Evolutionary conservation across 805 yeast genomes (phyloP).

Genomic region (Wickerhamomyces strasburgensis): DNA sequence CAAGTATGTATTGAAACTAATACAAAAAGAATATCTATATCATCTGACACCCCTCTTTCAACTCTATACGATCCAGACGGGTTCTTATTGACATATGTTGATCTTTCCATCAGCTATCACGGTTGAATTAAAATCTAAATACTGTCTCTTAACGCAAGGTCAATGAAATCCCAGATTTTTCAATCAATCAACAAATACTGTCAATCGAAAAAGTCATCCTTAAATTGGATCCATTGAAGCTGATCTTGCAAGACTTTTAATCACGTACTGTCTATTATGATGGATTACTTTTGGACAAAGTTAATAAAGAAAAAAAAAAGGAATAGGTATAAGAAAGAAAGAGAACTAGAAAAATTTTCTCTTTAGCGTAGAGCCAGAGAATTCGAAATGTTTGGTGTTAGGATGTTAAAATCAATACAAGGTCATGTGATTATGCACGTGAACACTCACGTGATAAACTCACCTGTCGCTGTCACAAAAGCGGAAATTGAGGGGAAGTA

Average conservation of each 20-base stretch:
- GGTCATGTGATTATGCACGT: too few species aligned
- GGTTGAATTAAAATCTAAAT: conserved; percentile 12
- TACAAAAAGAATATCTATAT: conserved; percentile 15
- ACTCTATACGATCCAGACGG: conserved; percentile 24
- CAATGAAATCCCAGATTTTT: background rate
- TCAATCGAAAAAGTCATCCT: conserved; percentile 1
- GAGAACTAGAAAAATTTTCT: conserved; percentile 4
- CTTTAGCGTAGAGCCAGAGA: conserved; percentile 1
- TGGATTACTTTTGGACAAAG: conserved; percentile 68
- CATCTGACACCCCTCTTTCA: conserved; percentile 31
- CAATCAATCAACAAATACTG: conserved; percentile 6
- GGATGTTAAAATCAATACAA: too few species aligned
- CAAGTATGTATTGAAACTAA: background rate
- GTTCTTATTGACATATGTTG: conserved; percentile 19
- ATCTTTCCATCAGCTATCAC: conserved; percentile 23
- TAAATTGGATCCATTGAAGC: background rate
- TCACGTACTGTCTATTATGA: conserved; percentile 65
- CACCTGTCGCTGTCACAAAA: too few species aligned
- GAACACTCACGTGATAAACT: too few species aligned
- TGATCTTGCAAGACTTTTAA: conserved; percentile 14
- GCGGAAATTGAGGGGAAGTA: too few species aligned
- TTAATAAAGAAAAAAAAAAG: conserved; percentile 28
- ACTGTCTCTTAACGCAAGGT: background rate
- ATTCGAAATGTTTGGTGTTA: too few species aligned
- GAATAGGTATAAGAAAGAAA: background rate